Evolutionary conservation across 805 yeast species (phyloP).

Genomic region (Cyberlindnera nakhonratchasimensis): DNA sequence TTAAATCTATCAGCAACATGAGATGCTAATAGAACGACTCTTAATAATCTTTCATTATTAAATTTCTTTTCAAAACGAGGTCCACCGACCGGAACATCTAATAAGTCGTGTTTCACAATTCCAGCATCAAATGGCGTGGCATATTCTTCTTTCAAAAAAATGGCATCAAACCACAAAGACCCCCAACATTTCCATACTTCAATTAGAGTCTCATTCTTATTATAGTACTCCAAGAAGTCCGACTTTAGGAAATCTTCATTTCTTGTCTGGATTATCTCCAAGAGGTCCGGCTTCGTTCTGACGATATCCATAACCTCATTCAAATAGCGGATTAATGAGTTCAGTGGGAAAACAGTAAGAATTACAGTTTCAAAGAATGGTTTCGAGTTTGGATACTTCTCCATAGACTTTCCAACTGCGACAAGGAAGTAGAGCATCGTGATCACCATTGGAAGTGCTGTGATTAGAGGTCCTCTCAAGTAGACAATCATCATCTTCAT

Average conservation of each 20-base stretch:
- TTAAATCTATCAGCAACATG: constrained; percentile 48
- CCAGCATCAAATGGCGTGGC: constrained; percentile 51
- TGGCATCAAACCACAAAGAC: constrained; percentile 69
- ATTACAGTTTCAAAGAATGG: constrained; percentile 49
- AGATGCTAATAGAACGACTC: constrained; percentile 50
- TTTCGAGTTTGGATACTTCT: constrained; percentile 42
- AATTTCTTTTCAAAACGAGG: constrained; percentile 37
- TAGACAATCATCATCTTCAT: constrained; percentile 65
- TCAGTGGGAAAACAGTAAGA: constrained; percentile 65
- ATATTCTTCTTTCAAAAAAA: constrained; percentile 52
- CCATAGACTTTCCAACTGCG: constrained; percentile 55
- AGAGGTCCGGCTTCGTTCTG: constrained; percentile 13
- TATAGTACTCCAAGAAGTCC: constrained; percentile 42
- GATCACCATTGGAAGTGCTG: constrained; percentile 68
- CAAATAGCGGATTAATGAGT: constrained; percentile 56
- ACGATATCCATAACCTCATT: constrained; percentile 49
- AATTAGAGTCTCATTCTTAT: constrained; percentile 58
- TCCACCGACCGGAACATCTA: constrained; percentile 69
- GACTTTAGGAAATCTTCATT: constrained; percentile 19
- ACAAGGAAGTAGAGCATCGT: constrained; percentile 75
- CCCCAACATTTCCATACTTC: constrained; percentile 90
- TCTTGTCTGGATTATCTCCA: background rate
- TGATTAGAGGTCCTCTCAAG: constrained; percentile 61
- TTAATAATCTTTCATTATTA: constrained; percentile 47
- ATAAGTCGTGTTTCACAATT: constrained; percentile 47